These are phyloP conservation scores for Venturia asperata DNA, from an alignment of 2,329 filamentous ascomycete species.

Conservation along the genomic window DNA sequence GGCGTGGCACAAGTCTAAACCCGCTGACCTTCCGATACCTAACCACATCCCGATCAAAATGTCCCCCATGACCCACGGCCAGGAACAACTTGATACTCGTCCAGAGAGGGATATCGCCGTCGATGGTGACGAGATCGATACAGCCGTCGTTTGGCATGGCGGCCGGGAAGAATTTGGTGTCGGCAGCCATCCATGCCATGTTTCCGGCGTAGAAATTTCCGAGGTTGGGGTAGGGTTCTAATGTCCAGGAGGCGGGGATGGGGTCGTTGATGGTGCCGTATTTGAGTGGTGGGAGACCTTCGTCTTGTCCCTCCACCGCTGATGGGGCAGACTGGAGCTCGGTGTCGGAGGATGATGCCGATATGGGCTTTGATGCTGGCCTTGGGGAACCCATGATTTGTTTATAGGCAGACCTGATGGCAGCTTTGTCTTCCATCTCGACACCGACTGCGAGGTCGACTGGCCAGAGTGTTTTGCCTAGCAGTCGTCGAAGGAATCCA, in stretches of 20 bases:
- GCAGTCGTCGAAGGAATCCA: slow-evolving; percentile 70
- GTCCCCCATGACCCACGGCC: slow-evolving; percentile 62
- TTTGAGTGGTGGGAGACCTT: slow-evolving; percentile 60
- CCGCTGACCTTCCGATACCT: slow-evolving; percentile 79
- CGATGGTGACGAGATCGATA: slow-evolving; percentile 75
- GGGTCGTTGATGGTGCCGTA: slow-evolving; percentile 76
- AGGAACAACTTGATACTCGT: slow-evolving; percentile 64
- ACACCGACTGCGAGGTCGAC: slow-evolving; percentile 83
- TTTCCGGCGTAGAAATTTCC: slow-evolving; percentile 95
- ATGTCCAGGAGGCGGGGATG: slow-evolving; percentile 69
- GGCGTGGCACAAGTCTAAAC: slow-evolving; percentile 73
- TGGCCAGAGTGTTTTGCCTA: slow-evolving; percentile 73
- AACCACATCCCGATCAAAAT: slow-evolving; percentile 74
- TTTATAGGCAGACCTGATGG: slow-evolving; percentile 25
- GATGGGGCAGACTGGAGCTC: slow-evolving; percentile 10
- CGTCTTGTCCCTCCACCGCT: slow-evolving; percentile 19
- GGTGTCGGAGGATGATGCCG: slow-evolving; percentile 15
- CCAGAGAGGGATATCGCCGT: slow-evolving; percentile 63
- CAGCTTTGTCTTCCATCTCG: slow-evolving; percentile 65
- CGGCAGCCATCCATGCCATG: slow-evolving; percentile 85
- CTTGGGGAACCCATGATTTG: slow-evolving; percentile 26
- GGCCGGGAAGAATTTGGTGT: slow-evolving; percentile 80
- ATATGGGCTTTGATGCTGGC: slow-evolving; percentile 5
- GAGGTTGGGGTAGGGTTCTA: slow-evolving; percentile 65
- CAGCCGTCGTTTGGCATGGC: slow-evolving; percentile 76